Base-by-base conservation (phyloP, 2,329 filamentous ascomycete genomes). In the Achaetomium macrosporum region DNA sequence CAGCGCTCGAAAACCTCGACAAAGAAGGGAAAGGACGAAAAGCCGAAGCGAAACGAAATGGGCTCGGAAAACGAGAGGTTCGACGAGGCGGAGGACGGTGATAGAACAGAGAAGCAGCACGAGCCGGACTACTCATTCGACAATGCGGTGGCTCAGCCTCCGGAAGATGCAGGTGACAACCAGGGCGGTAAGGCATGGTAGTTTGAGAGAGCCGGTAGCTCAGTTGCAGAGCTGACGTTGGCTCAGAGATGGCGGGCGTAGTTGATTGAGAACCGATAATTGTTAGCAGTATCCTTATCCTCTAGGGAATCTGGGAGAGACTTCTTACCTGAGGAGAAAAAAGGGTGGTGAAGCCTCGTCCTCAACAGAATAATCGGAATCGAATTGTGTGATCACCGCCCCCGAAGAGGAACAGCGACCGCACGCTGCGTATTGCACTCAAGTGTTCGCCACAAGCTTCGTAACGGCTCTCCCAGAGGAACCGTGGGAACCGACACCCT, bases 301-400 rank as follows among this genome's bases (percentile, higher is more conserved):
- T 41, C 5, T 0, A 4, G 11, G n/a, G 16, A 6, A 35, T 37
- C 13, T 11, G 17, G 11, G 46, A 49, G 52, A 17, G n/a, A 47
- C 51, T 40, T 56, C 64, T 63, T 61, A 66, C 64, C 64, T 63
- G 50, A 45, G 41, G 33, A 33, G 48, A 59, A 59, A 61, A 61
- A 55, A 46, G 44, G 42, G 51, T 62, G 64, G 59, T 65, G 64
- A 65, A 64, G 63, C 58, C 57, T 57, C 59, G 61, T 62, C 64
- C 63, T 60, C 63, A 61, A 64, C 59, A 66, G 64, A 62, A 57
- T 66, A 58, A 66, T 65, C 64, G 62, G 64, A 66, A 66, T 66
- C 61, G 64, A 61, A 66, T 63, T 60, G 60, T 64, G 58, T 53
- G 44, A 50, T 50, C 57, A 41, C 41, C 37, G 39, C 50, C 53